phyloP scores from a whole-genome alignment of 176 grass and related monocot species.

The Oryza nivara region DNA sequence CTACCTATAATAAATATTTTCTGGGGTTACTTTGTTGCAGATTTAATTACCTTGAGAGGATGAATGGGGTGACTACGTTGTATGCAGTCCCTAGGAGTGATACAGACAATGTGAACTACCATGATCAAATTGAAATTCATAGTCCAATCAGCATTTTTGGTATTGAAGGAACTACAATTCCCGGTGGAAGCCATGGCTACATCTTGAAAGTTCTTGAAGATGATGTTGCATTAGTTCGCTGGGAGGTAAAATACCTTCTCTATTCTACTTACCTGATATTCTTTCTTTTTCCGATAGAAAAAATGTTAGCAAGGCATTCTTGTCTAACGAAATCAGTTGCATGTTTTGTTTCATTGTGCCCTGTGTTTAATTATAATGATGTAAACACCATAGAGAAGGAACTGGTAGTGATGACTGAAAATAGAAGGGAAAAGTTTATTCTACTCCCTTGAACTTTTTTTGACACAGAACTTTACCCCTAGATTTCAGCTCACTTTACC shows the following conservation, averaged over 20 bases:
- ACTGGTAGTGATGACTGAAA: background rate
- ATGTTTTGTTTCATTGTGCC: constrained; percentile 6
- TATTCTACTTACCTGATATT: background rate
- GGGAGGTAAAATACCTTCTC: constrained; percentile 68
- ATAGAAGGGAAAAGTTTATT: background rate
- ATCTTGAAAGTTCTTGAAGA: constrained; percentile 70
- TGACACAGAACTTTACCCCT: background rate
- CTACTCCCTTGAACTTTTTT: background rate
- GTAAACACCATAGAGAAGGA: background rate
- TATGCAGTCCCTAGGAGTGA: constrained; percentile 52
- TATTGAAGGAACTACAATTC: constrained; percentile 70
- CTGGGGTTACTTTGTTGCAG: constrained; percentile 44
- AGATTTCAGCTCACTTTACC: background rate
- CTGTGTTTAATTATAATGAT: background rate
- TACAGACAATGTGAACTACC: constrained; percentile 41
- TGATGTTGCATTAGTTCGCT: constrained; percentile 71
- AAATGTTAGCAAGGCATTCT: constrained; percentile 12
- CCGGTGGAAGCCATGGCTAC: constrained; percentile 67
- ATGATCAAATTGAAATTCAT: constrained; percentile 61
- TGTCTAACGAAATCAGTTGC: constrained; percentile 16
- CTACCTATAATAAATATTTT: constrained; percentile 15
- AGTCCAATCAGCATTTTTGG: constrained; percentile 63
- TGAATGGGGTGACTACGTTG: constrained; percentile 79
- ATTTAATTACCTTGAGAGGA: constrained; percentile 88
- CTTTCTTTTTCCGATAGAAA: background rate